Base-by-base conservation (phyloP, 495 filamentous ascomycete genomes). In the Penicillium riverlandense region DNA sequence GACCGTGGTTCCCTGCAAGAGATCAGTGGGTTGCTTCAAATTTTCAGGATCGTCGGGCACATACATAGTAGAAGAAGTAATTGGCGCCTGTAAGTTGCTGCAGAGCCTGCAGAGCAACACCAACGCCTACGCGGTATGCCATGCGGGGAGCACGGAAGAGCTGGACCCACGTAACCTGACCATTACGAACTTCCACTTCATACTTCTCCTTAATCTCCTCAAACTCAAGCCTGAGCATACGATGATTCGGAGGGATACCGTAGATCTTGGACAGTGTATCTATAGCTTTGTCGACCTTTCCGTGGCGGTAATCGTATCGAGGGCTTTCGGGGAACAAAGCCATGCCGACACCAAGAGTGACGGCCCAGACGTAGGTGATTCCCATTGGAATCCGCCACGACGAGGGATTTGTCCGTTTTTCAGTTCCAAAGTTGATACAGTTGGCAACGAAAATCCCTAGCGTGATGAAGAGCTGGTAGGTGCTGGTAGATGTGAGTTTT, bases 381-480 rank as follows among this genome's bases (percentile, higher is more conserved):
- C 84, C 88, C 70, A 85, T 86, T n/a, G 86, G 77, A 37, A 95
- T 85, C 27, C 84, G 72, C 84, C 88, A 92, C 14, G 82, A 80
- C 8, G 65, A 70, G 14, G 76, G 67, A 38, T 55, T 44, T 0
- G 36, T 22, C 6, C 46, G 46, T 5, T 49, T 51, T 41, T 80
- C 71, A 5, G 87, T 89, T 28, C 85, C 86, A 48, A 72, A 91
- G 54, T 92, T 88, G 66, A 91, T 79, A 63, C 83, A 82, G 54
- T 88, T 78, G 39, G 86, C 83, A 6, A 81, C 70, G 60, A 88
- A 86, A 54, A 91, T 92, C 29, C 88, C 88, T 33, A 89, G 66
- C 0, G 88, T 91, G 64, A 95, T 86, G 68, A 92, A 89, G 2
- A 92, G 72, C 63, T 92, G 88, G 63, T 95, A 92, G 54, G 65